phyloP scores from a whole-genome alignment of 345 rosid species.

The Eutrema japonicum region DNA sequence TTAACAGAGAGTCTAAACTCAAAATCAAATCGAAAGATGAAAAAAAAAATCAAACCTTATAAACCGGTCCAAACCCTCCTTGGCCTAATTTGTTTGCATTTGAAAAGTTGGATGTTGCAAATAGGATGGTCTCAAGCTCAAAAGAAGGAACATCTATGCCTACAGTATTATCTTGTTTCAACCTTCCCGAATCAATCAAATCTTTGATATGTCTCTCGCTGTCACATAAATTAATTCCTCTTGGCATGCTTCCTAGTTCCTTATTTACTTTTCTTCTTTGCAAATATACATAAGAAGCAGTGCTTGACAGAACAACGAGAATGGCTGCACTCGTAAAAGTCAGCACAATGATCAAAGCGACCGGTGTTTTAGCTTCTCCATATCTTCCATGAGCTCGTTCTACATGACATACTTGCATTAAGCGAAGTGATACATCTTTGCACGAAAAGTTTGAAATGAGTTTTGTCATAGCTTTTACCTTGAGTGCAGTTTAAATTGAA shows the following conservation, averaged over 20 bases:
- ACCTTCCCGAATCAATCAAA: constrained; percentile 53
- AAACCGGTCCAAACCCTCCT: constrained; percentile 83
- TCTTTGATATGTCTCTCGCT: constrained; percentile 59
- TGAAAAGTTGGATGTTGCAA: constrained; percentile 72
- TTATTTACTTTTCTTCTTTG: constrained; percentile 47
- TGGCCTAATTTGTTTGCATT: constrained; percentile 69
- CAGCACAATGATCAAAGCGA: constrained; percentile 47
- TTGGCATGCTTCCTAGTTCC: constrained; percentile 47
- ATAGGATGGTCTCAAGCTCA: constrained; percentile 56
- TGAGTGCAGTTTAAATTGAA: constrained; percentile 49
- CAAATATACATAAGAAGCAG: constrained; percentile 44
- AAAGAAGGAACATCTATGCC: constrained; percentile 62
- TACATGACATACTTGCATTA: constrained; percentile 28
- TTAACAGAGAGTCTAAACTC: not conserved
- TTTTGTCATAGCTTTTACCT: constrained; percentile 44
- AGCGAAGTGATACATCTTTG: not conserved
- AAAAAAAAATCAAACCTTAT: constrained; percentile 48
- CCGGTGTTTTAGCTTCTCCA: constrained; percentile 33
- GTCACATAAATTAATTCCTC: constrained; percentile 49
- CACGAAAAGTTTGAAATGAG: not conserved
- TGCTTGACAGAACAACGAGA: constrained; percentile 46
- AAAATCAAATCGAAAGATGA: not conserved
- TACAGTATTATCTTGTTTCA: constrained; percentile 53
- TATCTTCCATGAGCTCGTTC: constrained; percentile 31
- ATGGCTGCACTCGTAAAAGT: constrained; percentile 44